Evolutionary conservation across 2,329 filamentous ascomycete genomes (phyloP).

Genomic region (Sporothrix protearum): DNA sequence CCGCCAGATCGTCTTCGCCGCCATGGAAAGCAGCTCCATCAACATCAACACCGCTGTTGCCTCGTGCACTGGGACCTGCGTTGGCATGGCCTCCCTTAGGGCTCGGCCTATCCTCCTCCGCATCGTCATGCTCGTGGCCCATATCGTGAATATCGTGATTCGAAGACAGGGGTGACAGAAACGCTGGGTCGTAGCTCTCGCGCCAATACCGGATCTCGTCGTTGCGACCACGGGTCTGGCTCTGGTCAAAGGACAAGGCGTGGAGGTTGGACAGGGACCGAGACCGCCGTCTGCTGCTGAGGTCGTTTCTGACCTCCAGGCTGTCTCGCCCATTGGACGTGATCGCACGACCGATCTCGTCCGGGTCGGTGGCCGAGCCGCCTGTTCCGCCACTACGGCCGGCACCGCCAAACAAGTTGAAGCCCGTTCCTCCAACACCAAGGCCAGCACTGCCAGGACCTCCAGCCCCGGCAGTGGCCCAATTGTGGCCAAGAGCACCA

Average conservation of each 20-base stretch:
- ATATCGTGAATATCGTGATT: conserved; percentile 23
- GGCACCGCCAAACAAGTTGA: not conserved
- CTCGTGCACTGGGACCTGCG: not conserved
- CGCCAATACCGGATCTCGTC: conserved; percentile 64
- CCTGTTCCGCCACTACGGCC: conserved; percentile 25
- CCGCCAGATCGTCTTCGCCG: conserved; percentile 28
- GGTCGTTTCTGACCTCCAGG: conserved; percentile 24
- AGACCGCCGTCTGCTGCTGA: conserved; percentile 52
- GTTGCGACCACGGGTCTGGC: conserved; percentile 50
- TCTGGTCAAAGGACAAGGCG: conserved; percentile 38
- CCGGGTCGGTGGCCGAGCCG: conserved; percentile 33
- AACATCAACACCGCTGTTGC: not conserved
- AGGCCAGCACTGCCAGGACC: not conserved
- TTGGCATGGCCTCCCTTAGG: no score
- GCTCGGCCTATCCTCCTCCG: conserved; percentile 13
- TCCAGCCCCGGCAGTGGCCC: not conserved
- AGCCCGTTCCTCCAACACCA: not conserved
- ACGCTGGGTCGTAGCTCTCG: conserved; percentile 53
- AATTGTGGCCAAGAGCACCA: not conserved
- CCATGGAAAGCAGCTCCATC: not conserved
- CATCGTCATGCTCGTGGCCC: conserved; percentile 28
- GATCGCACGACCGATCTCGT: conserved; percentile 60
- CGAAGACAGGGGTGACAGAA: conserved; percentile 52
- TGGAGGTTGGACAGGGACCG: conserved; percentile 57
- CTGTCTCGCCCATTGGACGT: conserved; percentile 47